These are phyloP conservation scores for Backusella macrospora DNA, from an alignment of 192 early-diverging fungal genomes.

Conservation along the genomic window DNA sequence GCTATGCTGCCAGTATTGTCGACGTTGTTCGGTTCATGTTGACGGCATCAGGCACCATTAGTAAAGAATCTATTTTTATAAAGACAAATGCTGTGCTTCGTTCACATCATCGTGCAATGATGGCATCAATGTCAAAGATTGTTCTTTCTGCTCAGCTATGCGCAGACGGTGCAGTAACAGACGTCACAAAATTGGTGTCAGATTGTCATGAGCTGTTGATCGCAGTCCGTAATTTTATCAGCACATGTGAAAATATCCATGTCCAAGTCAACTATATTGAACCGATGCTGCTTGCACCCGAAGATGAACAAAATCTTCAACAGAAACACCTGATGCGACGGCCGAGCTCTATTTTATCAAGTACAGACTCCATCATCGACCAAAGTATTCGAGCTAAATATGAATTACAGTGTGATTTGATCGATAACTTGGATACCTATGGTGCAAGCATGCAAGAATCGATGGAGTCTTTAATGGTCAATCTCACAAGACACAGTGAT, in stretches of 20 bases:
- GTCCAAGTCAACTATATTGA: slow-evolving; percentile 45
- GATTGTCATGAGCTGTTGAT: slow-evolving; percentile 65
- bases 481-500: slow-evolving; percentile 3
- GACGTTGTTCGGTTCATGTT: slow-evolving; percentile 88
- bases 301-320: background rate
- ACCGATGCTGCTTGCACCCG: background rate
- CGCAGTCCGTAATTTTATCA: slow-evolving; percentile 64
- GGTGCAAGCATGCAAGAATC: slow-evolving; percentile 34
- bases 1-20: slow-evolving; percentile 64
- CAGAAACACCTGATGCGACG: slow-evolving; percentile 7
- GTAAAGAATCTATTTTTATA: slow-evolving; percentile 66
- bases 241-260: slow-evolving; percentile 38
- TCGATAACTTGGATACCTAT: slow-evolving; percentile 27
- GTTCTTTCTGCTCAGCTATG: slow-evolving; percentile 72
- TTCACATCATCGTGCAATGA: slow-evolving; percentile 51
- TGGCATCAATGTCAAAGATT: slow-evolving; percentile 70
- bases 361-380: background rate
- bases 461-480: background rate
- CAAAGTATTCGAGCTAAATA: slow-evolving; percentile 19
- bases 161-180: slow-evolving; percentile 76
- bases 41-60: slow-evolving; percentile 72
- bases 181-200: slow-evolving; percentile 60
- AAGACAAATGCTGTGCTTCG: slow-evolving; percentile 41
- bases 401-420: slow-evolving; percentile 25
- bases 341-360: background rate